Evolutionary conservation across 2,329 filamentous ascomycete species (phyloP), one percentile per base, ranked within the genome.

Genomic region (Aspergillus sclerotialis): DNA sequence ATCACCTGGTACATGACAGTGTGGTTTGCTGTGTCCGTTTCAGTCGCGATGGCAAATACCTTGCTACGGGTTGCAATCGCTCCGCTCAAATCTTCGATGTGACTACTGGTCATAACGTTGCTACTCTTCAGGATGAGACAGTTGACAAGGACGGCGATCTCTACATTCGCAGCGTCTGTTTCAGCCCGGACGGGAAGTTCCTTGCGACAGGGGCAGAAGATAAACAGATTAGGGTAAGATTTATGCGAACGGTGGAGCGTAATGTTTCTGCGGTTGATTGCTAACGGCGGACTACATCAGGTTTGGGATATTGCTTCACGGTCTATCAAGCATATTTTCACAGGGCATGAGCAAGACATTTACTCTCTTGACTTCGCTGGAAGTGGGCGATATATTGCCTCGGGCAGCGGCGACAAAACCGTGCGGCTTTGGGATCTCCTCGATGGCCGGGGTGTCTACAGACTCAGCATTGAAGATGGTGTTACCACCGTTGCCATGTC

Each of bases 21-120:
- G 92, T 98, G 3, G 92, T 98, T 1, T 98, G 92, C 73, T 98
- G 92, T 60, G 92, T 98, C 23, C 78, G 92, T 38, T 98, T 98
- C 71, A 96, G 90, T 59, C 78, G 84, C 36, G 92, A 98, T 55
- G 92, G 92, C 48, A 89, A 94, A 56, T 95, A 86, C 50, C 84
- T 98, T 36, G 92, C 92, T 6, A 98, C 92, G 4, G 92, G 92
- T 28, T 96, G 92, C 72, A 98, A 98, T 64, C 75, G 89, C 44
- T 94, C 88, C n/a, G 92, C 92, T n/a, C 90, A 96, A 64, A 98
- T 98, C 52, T 98, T 92, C 61, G 92, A 98, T 46, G 90, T 96
- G 27, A 74, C 78, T 51, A 84, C 78, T 11, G 92, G 92, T 36
- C 78, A 86, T 49, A 92, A 90, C 60, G 80, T 96, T 34, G 92